Evolutionary conservation across 768 basidiomycete genomes (phyloP), one percentile per base, ranked within the genome.

Genomic region (Mycena olivaceomarginata): DNA sequence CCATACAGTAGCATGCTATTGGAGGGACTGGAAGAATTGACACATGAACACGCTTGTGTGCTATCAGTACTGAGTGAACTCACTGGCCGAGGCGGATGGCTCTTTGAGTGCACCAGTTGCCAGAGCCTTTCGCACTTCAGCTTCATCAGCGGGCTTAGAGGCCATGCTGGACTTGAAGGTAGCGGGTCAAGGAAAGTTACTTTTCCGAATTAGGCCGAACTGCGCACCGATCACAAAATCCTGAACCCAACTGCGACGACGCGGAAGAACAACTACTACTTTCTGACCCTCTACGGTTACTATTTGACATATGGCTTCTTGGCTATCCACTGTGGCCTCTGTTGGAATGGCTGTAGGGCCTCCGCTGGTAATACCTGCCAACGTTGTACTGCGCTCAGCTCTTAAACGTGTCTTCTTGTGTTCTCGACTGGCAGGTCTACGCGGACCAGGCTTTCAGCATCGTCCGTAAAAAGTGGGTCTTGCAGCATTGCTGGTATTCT

Each of bases 1-100:
- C 96, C 16, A 95, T 75, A 83, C 98, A 99, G 84, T 99, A 99
- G 82, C 94, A 95, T 74, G 94, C 77, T 77, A 99, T 95, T 45
- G 98, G 93, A 41, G 95, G 89, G 22, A 95, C 96, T 97, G 81
- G 39, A 31, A 18, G 40, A 46, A 57, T 46, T 53, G 22, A 37
- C 20, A 51, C 13, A 18, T 37, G 25, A 70, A 73, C 37, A n/a
- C 43, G 2, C n/a, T 25, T 59, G 16, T 31, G 10, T n/a, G 10
- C 4, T 16, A 5, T 53, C 31, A 31, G 22, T 16, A 11, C 16
- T 12, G 37, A 5, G 20, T 7, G n/a, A 45, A 78, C 74, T 45
- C 69, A 70, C 74, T 37, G 18, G 74, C 53, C n/a, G 74, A 75
- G 16, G 37, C 0, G 5, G 74, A 39, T 5, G 64, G 3, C 43